Percentiles rank a stretch among this genome's conserved stretches.
Conservation (phyloP, 2,329 filamentous ascomycete species). For the Emmonsiellopsis sp. region DNA sequence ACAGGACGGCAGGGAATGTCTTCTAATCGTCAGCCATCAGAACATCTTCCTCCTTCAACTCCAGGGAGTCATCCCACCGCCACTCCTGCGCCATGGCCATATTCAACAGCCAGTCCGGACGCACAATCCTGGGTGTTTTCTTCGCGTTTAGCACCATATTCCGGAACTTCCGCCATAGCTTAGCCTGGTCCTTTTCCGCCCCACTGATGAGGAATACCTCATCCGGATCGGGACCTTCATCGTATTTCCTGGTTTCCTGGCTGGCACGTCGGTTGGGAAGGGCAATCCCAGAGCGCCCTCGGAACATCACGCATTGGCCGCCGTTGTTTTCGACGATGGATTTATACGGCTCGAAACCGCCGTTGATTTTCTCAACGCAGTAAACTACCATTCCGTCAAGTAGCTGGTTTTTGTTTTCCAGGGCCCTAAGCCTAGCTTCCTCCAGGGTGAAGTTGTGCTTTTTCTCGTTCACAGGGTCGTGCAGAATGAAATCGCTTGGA, state of each 20-base stretch:
- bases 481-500: slow-evolving; percentile 56
- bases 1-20: not conserved
- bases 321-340: slow-evolving; percentile 83
- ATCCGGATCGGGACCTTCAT: slow-evolving; percentile 50
- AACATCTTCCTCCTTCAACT: slow-evolving; percentile 25
- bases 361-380: slow-evolving; percentile 69
- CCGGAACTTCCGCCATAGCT: slow-evolving; percentile 70
- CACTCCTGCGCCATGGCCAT: slow-evolving; percentile 82
- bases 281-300: slow-evolving; percentile 59
- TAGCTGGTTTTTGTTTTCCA: slow-evolving; percentile 65
- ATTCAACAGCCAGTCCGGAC: slow-evolving; percentile 80
- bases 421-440: slow-evolving; percentile 60
- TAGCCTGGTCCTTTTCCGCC: slow-evolving; percentile 54
- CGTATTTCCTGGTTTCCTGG: slow-evolving; percentile 25
- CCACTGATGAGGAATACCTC: slow-evolving; percentile 79
- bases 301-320: slow-evolving; percentile 69
- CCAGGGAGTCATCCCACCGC: slow-evolving; percentile 55
- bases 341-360: slow-evolving; percentile 75
- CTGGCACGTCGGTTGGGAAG: slow-evolving; percentile 50
- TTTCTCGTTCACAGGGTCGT: slow-evolving; percentile 64
- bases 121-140: slow-evolving; percentile 72
- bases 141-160: slow-evolving; percentile 68
- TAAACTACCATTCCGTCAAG: slow-evolving; percentile 71
- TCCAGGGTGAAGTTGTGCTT: slow-evolving; percentile 60
- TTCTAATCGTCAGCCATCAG: slow-evolving; percentile 15